These are phyloP conservation scores for Alternaria sp. DNA, from an alignment of 2,329 filamentous ascomycete genomes.

Conservation along the genomic window DNA sequence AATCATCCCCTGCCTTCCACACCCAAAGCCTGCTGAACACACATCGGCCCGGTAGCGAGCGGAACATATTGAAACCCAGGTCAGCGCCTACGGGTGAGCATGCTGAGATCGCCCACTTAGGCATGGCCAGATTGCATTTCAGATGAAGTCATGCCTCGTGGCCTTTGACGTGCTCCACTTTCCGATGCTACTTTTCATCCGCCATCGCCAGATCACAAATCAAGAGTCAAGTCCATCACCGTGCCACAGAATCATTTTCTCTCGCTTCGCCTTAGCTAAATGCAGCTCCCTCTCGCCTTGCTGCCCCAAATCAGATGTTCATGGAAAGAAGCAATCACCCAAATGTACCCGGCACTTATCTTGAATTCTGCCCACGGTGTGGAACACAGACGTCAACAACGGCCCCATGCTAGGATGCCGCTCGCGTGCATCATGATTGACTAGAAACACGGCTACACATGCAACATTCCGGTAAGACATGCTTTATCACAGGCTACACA, in stretches of 20 bases:
- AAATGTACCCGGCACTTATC: slow-evolving; percentile 22
- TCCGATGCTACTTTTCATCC: slow-evolving; percentile 1
- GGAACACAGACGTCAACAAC: slow-evolving; percentile 22
- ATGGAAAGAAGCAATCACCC: slow-evolving; percentile 17
- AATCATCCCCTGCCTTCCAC: background rate
- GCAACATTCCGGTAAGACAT: slow-evolving; percentile 27
- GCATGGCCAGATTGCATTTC: slow-evolving; percentile 24
- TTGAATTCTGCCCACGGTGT: slow-evolving; percentile 18
- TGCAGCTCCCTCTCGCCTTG: slow-evolving; percentile 11
- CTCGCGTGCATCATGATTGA: slow-evolving; percentile 23
- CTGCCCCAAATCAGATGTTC: slow-evolving; percentile 25
- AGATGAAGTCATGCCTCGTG: slow-evolving; percentile 34
- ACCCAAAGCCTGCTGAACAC: slow-evolving; percentile 14
- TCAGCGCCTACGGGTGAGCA: slow-evolving; percentile 22
- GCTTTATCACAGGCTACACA: slow-evolving; percentile 22
- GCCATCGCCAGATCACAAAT: slow-evolving; percentile 25
- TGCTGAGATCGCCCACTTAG: slow-evolving; percentile 32
- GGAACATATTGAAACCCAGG: slow-evolving; percentile 26
- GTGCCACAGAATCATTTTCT: slow-evolving; percentile 8
- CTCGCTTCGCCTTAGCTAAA: slow-evolving; percentile 14
- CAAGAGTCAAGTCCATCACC: slow-evolving; percentile 16
- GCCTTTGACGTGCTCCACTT: slow-evolving; percentile 21
- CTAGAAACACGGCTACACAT: slow-evolving; percentile 28
- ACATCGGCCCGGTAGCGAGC: slow-evolving; percentile 39
- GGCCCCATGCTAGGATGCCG: slow-evolving; percentile 10